Evolutionary conservation across 176 grass and related monocot genomes (phyloP).

Genomic region (Triticum dicoccoides): DNA sequence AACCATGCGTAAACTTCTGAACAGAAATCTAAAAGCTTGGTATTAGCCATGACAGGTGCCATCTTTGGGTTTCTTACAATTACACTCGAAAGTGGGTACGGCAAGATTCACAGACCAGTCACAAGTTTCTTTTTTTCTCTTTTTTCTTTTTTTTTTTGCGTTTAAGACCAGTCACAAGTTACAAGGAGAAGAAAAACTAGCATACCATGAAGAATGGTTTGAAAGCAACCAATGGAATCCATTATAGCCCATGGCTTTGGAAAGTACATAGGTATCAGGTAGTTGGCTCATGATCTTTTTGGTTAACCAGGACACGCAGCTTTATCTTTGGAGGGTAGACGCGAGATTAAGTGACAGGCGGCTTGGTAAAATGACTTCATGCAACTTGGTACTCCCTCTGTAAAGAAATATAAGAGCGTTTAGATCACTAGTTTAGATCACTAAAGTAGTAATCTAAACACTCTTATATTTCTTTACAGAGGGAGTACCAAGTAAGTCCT

Average conservation of each 20-base stretch:
- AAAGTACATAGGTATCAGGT: neutral
- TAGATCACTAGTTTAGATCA: no score
- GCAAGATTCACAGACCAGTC: neutral
- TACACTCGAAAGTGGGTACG: neutral
- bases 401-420: no score
- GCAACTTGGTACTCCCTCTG: no score
- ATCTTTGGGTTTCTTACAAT: neutral
- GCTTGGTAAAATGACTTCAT: no score
- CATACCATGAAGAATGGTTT: neutral
- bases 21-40: neutral
- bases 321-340: neutral
- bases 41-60: neutral
- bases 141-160: neutral
- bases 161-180: neutral
- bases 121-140: no score
- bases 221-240: neutral
- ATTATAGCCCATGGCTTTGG: neutral
- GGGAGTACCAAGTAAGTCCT: no score
- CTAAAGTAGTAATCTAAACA: no score
- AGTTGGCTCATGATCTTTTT: neutral
- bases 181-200: neutral
- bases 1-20: neutral
- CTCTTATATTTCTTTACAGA: no score
- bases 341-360: neutral
- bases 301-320: neutral